A percentile compares a stretch with the other conserved stretches of the same genome.
phyloP scores from a whole-genome alignment of 2,329 filamentous ascomycete genomes.

The Fusarium pseudocircinatum region DNA sequence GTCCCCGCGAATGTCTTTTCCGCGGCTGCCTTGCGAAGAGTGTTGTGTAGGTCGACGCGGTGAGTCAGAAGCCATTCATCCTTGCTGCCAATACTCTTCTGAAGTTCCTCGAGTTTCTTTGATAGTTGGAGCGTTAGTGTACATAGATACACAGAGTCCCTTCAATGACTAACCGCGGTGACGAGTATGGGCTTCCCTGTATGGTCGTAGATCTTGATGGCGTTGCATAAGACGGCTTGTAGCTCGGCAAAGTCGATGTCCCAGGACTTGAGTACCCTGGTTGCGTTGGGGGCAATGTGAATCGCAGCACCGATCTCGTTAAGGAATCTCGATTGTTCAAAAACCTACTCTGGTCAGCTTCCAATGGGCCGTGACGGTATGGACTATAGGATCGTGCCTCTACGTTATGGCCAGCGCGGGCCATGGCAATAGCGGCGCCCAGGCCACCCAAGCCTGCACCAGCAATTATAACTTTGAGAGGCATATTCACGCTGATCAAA shows the following conservation, averaged over 20 bases:
- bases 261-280: conserved; percentile 1
- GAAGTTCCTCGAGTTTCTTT: not conserved
- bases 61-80: conserved; percentile 3
- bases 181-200: not conserved
- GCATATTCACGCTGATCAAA: not conserved
- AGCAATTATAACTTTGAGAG: conserved; percentile 4
- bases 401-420: conserved; percentile 1
- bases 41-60: conserved; percentile 1
- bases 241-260: not conserved
- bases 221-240: conserved; percentile 5
- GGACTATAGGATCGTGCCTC: not conserved
- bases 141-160: accelerated
- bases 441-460: conserved; percentile 4
- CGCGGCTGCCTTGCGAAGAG: not conserved
- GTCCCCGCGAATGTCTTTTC: not conserved
- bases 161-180: not conserved
- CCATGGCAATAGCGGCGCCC: conserved; percentile 7
- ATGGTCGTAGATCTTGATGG: conserved; percentile 9
- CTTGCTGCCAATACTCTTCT: not conserved
- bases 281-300: conserved; percentile 10
- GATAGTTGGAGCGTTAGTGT: not conserved
- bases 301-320: conserved; percentile 12
- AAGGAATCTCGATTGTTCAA: conserved; percentile 8
- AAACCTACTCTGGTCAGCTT: not conserved
- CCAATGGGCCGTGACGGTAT: accelerated